Conservation (phyloP, 257 asterid species). For the Penstemon barbatus region DNA sequence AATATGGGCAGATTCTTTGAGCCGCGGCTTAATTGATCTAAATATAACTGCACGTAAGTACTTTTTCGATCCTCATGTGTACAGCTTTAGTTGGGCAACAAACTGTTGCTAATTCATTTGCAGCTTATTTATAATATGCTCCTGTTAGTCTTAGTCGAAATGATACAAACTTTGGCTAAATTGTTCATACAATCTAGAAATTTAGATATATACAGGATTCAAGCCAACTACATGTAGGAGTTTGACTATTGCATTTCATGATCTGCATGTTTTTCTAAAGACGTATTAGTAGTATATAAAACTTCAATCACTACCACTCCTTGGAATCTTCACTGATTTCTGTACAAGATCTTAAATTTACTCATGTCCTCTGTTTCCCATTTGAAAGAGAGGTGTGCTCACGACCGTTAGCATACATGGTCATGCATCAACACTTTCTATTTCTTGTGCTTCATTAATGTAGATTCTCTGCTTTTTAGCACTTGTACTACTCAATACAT, state of each 20-base stretch:
- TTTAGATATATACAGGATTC: neutral
- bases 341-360: neutral
- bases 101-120: slow-evolving; percentile 5
- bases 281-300: neutral
- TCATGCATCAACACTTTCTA: neutral
- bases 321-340: neutral
- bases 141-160: neutral
- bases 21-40: slow-evolving; percentile 91
- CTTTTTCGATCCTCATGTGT: slow-evolving; percentile 16
- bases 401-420: neutral
- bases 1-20: slow-evolving; percentile 96
- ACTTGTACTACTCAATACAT: neutral
- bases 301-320: neutral
- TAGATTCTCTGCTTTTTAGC: neutral
- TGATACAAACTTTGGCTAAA: neutral
- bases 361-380: neutral
- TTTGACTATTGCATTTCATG: neutral
- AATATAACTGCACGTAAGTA: slow-evolving; percentile 89
- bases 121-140: neutral
- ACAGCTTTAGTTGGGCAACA: slow-evolving; percentile 16
- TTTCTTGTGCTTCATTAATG: neutral
- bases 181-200: neutral
- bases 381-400: neutral
- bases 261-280: neutral
- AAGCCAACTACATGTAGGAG: neutral